Evolutionary conservation across 305 asterid genomes (phyloP), one percentile per base, ranked within the genome.

Genomic region (Solanum hybrid): DNA sequence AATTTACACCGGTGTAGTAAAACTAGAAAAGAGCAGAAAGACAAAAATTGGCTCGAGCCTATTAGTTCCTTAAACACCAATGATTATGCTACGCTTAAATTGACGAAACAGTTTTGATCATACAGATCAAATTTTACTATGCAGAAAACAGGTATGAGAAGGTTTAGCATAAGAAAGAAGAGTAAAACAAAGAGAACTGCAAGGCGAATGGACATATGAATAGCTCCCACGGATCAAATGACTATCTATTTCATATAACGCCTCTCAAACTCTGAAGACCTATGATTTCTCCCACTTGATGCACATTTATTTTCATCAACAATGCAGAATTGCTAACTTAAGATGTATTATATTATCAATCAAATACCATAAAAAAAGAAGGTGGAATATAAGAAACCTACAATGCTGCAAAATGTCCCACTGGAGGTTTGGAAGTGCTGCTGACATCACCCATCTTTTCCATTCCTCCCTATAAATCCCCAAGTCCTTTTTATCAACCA

Each of bases 391-490:
- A 89, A 93, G 91, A 89, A 91, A 95, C 98, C 95, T 96, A 94
- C 92, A 92, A 93, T 91, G 93, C 78, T 79, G 88, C 92, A 87
- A 89, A 78, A 88, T 91, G 93, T 89, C 92, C 93, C 92, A 72
- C 92, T 88, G 92, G 91, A 88, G 90, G 95, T 91, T 90, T 87
- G 92, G 90, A 94, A 92, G 92, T 90, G 93, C 93, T 86, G 95
- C 94, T n/a, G 93, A 91, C 91, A 93, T 95, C 98, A 96, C 96
- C 98, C 98, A 94, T 95, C 97, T 91, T 95, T 93, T 95, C 98
- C 97, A 91, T 86, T 95, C 96, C 93, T 81, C 94, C 96, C 97
- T 96, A 95, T 93, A 90, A 95, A 93, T 94, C 95, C 93, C 94
- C 96, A 95, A 92, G 90, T 93, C 92, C 88, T 90, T 92, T 90